phyloP scores from a whole-genome alignment of 768 basidiomycete species.

The Crepidotus variabilis region DNA sequence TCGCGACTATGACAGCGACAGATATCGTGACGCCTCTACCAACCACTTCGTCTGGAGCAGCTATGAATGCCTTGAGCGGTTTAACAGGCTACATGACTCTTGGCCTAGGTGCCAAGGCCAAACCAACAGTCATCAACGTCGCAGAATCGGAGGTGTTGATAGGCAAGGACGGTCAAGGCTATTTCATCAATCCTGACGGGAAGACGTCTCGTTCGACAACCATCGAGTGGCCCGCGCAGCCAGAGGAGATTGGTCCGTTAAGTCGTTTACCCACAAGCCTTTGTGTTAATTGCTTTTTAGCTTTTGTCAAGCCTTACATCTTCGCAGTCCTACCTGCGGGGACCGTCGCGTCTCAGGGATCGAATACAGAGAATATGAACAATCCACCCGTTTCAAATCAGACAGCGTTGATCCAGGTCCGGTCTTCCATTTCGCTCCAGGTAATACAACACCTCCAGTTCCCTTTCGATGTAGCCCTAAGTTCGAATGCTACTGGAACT shows the following conservation, averaged over 20 bases:
- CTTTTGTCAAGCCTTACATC: constrained; percentile 73
- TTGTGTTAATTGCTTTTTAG: constrained; percentile 28
- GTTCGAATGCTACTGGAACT: constrained; percentile 16
- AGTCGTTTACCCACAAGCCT: neutral
- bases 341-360: constrained; percentile 35
- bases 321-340: constrained; percentile 73
- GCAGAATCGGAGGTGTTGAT: constrained; percentile 64
- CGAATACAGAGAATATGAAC: constrained; percentile 20
- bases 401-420: constrained; percentile 64
- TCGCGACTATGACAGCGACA: constrained; percentile 51
- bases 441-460: constrained; percentile 61
- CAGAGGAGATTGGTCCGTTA: constrained; percentile 69
- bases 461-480: constrained; percentile 45
- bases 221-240: constrained; percentile 75
- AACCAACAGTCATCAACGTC: constrained; percentile 55
- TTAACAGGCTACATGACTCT: constrained; percentile 84
- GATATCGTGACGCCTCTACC: constrained; percentile 53
- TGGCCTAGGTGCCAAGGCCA: constrained; percentile 71
- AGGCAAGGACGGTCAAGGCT: constrained; percentile 78
- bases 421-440: constrained; percentile 63
- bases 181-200: constrained; percentile 60
- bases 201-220: constrained; percentile 42
- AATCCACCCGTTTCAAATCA: constrained; percentile 36
- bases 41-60: constrained; percentile 38
- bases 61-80: constrained; percentile 76